Percentiles rank a stretch among this genome's conserved stretches.
These are phyloP conservation scores for Sporodiniella umbellata DNA, from an alignment of 371 early-diverging fungal species.

Conservation along the genomic window DNA sequence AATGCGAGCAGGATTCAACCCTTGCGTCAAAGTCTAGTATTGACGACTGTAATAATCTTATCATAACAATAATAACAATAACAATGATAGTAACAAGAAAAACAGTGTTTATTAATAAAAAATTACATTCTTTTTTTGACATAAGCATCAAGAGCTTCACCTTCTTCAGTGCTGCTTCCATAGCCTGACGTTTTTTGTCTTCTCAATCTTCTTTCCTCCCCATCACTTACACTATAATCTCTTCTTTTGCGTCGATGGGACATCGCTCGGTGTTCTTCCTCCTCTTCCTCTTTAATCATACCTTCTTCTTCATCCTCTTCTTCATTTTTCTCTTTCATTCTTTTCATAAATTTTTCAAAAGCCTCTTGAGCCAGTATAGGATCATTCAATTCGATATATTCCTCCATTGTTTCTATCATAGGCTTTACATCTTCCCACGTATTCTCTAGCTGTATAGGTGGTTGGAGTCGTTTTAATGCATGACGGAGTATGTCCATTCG, in stretches of 20 bases:
- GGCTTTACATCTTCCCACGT: constrained; percentile 70
- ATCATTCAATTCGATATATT: constrained; percentile 65
- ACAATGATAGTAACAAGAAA: neutral
- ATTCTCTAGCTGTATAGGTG: constrained; percentile 54
- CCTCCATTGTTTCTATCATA: constrained; percentile 50
- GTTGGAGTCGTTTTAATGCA: constrained; percentile 60
- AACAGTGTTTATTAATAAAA: neutral
- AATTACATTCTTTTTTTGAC: constrained; percentile 5
- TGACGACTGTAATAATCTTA: too few relatives aligned
- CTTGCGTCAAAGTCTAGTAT: constrained; percentile 15
- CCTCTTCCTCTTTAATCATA: constrained; percentile 33
- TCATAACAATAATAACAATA: too few relatives aligned
- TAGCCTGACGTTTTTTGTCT: constrained; percentile 14
- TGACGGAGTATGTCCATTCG: constrained; percentile 74
- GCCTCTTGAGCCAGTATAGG: constrained; percentile 64
- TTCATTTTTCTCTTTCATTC: constrained; percentile 36
- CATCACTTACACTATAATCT: constrained; percentile 22
- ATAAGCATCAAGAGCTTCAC: constrained; percentile 31
- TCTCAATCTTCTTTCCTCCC: constrained; percentile 23
- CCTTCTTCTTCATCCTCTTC: constrained; percentile 38
- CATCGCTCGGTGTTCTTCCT: constrained; percentile 13
- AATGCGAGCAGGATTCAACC: constrained; percentile 24
- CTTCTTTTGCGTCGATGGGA: constrained; percentile 17
- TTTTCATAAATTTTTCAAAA: constrained; percentile 70
- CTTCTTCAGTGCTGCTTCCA: constrained; percentile 35